Conservation (phyloP, 1,139 yeast species). For the Suhomyces coccinellae region DNA sequence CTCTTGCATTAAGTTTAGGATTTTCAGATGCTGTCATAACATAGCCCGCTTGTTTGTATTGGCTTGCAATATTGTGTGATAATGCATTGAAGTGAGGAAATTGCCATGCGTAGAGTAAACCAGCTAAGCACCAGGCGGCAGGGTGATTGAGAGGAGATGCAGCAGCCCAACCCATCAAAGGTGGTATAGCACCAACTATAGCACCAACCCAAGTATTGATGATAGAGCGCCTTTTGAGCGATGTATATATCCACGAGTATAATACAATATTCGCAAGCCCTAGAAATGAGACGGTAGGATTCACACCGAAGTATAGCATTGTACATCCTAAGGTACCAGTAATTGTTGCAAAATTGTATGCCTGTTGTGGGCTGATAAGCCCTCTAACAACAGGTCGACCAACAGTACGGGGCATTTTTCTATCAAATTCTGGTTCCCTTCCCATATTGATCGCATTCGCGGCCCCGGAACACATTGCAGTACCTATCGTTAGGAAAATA, state of each 20-base stretch:
- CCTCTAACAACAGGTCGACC: slow-evolving; percentile 92
- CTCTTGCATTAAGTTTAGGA: slow-evolving; percentile 90
- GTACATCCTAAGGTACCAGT: slow-evolving; percentile 73
- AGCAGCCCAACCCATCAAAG: slow-evolving; percentile 99
- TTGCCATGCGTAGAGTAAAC: slow-evolving; percentile 93
- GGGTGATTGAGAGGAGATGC: slow-evolving; percentile 80
- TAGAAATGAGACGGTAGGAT: slow-evolving; percentile 75
- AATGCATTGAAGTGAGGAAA: slow-evolving; percentile 96
- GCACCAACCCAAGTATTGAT: slow-evolving; percentile 99
- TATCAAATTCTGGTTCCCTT: slow-evolving; percentile 88
- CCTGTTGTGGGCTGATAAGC: slow-evolving; percentile 68
- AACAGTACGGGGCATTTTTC: slow-evolving; percentile 84
- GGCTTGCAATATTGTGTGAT: slow-evolving; percentile 83
- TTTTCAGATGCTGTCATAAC: slow-evolving; percentile 95
- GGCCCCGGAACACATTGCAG: slow-evolving; percentile 84
- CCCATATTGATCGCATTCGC: slow-evolving; percentile 98
- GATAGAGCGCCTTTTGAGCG: slow-evolving; percentile 80
- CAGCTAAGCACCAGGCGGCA: slow-evolving; percentile 94
- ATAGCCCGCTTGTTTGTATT: slow-evolving; percentile 90
- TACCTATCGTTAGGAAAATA: slow-evolving; percentile 75
- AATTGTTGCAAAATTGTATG: slow-evolving; percentile 73
- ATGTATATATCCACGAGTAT: slow-evolving; percentile 89
- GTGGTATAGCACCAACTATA: slow-evolving; percentile 96
- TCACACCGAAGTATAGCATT: slow-evolving; percentile 76
- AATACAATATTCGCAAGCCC: slow-evolving; percentile 78